Percentiles rank a stretch among this genome's conserved stretches.
Conservation (phyloP, 495 filamentous ascomycete species). For the Penicillium simplicissimum region DNA sequence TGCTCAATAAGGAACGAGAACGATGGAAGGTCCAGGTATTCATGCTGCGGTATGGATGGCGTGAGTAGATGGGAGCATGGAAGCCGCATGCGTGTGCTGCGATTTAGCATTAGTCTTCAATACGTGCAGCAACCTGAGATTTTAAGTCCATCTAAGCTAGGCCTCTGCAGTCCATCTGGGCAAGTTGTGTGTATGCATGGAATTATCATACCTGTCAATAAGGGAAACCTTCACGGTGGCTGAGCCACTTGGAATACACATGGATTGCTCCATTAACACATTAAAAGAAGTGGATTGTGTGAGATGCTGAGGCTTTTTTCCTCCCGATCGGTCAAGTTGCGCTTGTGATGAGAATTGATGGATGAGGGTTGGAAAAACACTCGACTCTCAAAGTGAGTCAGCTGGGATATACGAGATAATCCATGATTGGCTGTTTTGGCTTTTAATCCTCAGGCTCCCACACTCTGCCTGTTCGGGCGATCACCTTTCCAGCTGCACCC, state of each 20-base stretch:
- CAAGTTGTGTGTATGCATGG: neutral
- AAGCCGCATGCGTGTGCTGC: constrained; percentile 1
- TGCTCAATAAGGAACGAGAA: constrained; percentile 27
- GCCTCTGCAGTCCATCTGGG: neutral
- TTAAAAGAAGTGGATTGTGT: neutral
- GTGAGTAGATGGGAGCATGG: neutral
- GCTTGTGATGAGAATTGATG: neutral
- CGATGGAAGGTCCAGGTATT: constrained; percentile 10
- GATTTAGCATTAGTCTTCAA: neutral
- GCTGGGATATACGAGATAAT: neutral
- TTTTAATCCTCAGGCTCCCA: neutral
- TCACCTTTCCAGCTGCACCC: too few relatives aligned
- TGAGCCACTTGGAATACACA: neutral
- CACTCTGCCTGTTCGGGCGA: too few relatives aligned
- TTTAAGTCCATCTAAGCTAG: neutral
- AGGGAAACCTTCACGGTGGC: neutral
- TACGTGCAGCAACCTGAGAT: neutral
- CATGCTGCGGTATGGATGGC: neutral
- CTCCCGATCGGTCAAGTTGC: neutral
- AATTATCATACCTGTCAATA: neutral
- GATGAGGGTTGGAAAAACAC: neutral
- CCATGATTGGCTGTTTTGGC: neutral
- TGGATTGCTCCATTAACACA: neutral
- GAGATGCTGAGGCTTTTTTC: neutral
- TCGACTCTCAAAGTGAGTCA: neutral